Evolutionary conservation across 1,284 basidiomycete genomes (phyloP), one percentile per base, ranked within the genome.

Genomic region (Filobasidium uniguttulatum): DNA sequence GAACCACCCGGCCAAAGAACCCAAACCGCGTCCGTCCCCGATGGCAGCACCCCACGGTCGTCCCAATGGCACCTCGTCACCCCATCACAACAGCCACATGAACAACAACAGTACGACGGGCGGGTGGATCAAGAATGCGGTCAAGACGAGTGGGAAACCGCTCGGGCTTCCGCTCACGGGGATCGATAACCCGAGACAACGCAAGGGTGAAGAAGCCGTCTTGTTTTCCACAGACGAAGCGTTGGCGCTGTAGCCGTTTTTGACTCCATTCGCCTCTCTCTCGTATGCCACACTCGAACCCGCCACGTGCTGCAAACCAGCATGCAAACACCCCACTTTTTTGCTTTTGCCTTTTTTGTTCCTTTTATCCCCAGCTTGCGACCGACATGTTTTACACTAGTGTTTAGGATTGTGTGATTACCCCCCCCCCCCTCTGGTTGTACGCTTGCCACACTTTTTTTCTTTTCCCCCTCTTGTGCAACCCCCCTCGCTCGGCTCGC

Each of bases 1-100:
- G 2, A 49, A 61, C 5, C 55, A 57, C 2, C 52, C 55, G 6
- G 53, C 56, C 15, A 59, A 46, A 20, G 50, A 53, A 55, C 53
- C 58, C 34, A 41, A 52, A 55, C 54, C 54, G 14, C 34, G 45
- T 30, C 35, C 52, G n/a, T 35, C 50, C 30, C 38, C 55, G 9
- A 38, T 49, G 9, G 37, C 55, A 15, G 50, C 52, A 19, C 46
- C 34, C 23, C 35, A 44, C 4, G 44, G 45, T 31, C 44, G 52
- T 20, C 37, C 46, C 37, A 33, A 36, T 44, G 43, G 44, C 44
- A 34, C 47, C 34, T 29, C 41, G 43, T 48, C 44, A 48, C 52
- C 54, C 36, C n/a, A n/a, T n/a, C n/a, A 48, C 40, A 47, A 23
- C 3, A 31, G 41, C n/a, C n/a, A n/a, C 6, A 20, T n/a, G 15